Evolutionary conservation across 768 basidiomycete species (phyloP).

Genomic region (Russula vinacea): DNA sequence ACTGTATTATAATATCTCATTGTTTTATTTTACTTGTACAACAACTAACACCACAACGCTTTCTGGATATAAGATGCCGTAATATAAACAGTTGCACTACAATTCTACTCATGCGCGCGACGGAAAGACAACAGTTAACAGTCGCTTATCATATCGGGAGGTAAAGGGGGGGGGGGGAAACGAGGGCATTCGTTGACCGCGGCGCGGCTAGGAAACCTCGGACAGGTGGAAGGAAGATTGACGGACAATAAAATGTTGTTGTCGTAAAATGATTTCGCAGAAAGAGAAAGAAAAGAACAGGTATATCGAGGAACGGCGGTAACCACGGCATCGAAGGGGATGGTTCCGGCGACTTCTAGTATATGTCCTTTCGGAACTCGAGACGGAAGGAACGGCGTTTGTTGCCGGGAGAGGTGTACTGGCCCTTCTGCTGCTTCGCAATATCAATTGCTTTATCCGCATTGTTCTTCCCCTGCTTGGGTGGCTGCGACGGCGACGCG

Average conservation of each 20-base stretch:
- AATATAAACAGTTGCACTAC: background rate
- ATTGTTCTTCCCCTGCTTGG: too few species aligned
- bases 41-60: background rate
- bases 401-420: too few species aligned
- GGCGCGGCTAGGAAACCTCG: background rate
- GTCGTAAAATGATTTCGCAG: background rate
- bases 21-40: background rate
- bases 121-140: background rate
- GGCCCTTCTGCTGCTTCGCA: too few species aligned
- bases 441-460: too few species aligned
- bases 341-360: background rate
- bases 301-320: background rate
- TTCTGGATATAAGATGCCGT: background rate
- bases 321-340: background rate
- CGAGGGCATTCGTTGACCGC: background rate
- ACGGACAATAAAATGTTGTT: background rate
- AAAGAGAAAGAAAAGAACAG: background rate
- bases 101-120: background rate
- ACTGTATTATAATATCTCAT: background rate
- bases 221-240: background rate
- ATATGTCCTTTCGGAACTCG: background rate
- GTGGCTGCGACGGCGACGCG: too few species aligned
- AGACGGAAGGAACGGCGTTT: background rate
- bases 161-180: background rate
- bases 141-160: background rate